These are phyloP conservation scores for Colletotrichum orbiculare DNA, from an alignment of 2,329 filamentous ascomycete species.

Conservation along the genomic window DNA sequence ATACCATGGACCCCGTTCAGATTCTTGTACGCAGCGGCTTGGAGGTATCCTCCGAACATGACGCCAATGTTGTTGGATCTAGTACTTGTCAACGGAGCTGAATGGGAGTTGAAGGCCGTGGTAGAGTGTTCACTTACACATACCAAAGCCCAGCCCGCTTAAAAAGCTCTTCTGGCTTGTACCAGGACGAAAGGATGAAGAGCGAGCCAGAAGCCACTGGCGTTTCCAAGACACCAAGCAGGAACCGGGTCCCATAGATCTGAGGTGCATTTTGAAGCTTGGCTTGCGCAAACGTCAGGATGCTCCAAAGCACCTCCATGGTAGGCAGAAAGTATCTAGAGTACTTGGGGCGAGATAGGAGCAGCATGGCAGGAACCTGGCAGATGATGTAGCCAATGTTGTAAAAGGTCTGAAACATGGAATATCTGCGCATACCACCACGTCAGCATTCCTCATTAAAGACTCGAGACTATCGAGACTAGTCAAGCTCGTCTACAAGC, in stretches of 20 bases:
- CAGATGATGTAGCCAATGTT: slow-evolving; percentile 37
- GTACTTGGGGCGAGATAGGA: slow-evolving; percentile 36
- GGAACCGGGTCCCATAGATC: slow-evolving; percentile 45
- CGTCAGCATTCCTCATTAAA: too few species aligned
- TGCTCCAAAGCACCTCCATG: slow-evolving; percentile 39
- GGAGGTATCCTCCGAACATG: slow-evolving; percentile 45
- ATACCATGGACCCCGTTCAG: slow-evolving; percentile 59
- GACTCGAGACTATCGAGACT: too few species aligned
- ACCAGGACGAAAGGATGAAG: slow-evolving; percentile 44
- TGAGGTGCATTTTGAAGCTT: slow-evolving; percentile 41
- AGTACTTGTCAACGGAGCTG: neutral
- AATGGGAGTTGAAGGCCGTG: neutral
- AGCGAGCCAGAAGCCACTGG: slow-evolving; percentile 36
- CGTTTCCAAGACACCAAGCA: slow-evolving; percentile 42
- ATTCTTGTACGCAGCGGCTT: slow-evolving; percentile 57
- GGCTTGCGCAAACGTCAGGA: slow-evolving; percentile 40
- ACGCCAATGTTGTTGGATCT: slow-evolving; percentile 41
- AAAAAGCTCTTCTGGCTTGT: slow-evolving; percentile 48
- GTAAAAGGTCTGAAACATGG: slow-evolving; percentile 34
- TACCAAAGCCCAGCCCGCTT: slow-evolving; percentile 61
- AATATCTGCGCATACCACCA: slow-evolving; percentile 29
- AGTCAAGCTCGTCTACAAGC: too few species aligned
- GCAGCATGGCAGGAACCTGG: slow-evolving; percentile 35
- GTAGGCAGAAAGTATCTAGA: slow-evolving; percentile 39
- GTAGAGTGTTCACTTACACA: slow-evolving; percentile 46